Conservation (phyloP, 139 green algal species). For the Gonium pectorale region DNA sequence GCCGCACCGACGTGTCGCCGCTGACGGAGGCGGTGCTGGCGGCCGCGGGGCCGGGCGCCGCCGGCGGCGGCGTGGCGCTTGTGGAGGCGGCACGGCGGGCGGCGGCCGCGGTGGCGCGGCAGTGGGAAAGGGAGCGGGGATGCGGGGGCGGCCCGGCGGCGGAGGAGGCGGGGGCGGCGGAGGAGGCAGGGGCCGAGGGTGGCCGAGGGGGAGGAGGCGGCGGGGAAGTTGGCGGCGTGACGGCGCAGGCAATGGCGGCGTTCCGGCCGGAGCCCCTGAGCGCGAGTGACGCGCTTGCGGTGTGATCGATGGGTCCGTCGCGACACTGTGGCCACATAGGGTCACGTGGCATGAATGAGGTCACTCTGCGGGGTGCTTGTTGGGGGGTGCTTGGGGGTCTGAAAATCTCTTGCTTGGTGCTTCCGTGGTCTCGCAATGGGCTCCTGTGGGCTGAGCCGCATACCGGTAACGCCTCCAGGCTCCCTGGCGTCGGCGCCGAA, state of each 20-base stretch:
- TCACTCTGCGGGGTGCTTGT: too few species aligned
- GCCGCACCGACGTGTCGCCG: constrained; percentile 6
- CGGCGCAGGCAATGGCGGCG: not conserved
- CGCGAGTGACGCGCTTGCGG: constrained; percentile 2
- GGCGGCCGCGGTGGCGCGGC: not conserved
- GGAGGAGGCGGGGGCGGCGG: not conserved
- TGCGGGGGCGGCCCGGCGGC: not conserved
- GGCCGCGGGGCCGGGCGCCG: not conserved
- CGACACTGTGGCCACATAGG: too few species aligned
- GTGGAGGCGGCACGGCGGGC: constrained; percentile 12
- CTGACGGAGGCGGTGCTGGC: constrained; percentile 17
- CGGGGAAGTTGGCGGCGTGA: not conserved
- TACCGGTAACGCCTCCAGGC: too few species aligned
- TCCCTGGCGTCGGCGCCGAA: too few species aligned
- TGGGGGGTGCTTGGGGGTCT: too few species aligned
- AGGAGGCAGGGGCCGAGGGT: not conserved
- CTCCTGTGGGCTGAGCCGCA: too few species aligned
- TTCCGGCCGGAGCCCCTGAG: constrained; percentile 10
- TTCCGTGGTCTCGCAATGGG: too few species aligned
- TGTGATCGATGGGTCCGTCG: too few species aligned
- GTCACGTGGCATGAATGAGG: too few species aligned
- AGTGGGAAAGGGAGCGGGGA: not conserved
- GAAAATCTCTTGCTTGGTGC: too few species aligned
- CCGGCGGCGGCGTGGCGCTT: constrained; percentile 4
- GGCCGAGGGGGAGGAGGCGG: not conserved